phyloP scores from a whole-genome alignment of 345 rosid species.

The Eucalyptus pumila region DNA sequence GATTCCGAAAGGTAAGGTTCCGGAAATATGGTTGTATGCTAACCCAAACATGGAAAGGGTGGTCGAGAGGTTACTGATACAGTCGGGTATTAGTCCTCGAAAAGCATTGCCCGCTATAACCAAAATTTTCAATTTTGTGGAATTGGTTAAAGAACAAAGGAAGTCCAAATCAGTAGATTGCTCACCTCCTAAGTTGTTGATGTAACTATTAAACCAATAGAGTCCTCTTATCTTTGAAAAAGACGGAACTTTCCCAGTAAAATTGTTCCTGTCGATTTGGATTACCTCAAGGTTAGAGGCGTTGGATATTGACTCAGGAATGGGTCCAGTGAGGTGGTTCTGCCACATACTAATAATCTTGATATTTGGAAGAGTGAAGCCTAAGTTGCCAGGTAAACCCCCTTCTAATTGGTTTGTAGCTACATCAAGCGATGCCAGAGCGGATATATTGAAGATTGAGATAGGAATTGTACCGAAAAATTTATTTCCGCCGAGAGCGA shows the following conservation, averaged over 20 bases:
- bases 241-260: not conserved
- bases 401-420: not conserved
- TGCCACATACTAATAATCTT: fast-evolving
- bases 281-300: fast-evolving
- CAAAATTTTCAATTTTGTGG: fast-evolving
- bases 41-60: fast-evolving
- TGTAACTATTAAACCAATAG: fast-evolving
- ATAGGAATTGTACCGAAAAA: too few species aligned
- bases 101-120: fast-evolving
- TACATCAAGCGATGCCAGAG: too few species aligned
- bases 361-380: not conserved
- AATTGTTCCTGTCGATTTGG: fast-evolving
- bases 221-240: not conserved
- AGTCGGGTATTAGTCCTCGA: fast-evolving
- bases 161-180: too few species aligned
- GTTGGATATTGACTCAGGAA: not conserved
- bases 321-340: not conserved
- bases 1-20: not conserved
- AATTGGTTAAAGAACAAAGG: not conserved
- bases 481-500: fast-evolving
- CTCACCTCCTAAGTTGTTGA: not conserved
- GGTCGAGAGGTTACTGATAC: not conserved
- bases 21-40: fast-evolving
- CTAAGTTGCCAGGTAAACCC: not conserved
- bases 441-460: too few species aligned